Base-by-base conservation (phyloP, 2,329 filamentous ascomycete species). In the Fusarium hostae region DNA sequence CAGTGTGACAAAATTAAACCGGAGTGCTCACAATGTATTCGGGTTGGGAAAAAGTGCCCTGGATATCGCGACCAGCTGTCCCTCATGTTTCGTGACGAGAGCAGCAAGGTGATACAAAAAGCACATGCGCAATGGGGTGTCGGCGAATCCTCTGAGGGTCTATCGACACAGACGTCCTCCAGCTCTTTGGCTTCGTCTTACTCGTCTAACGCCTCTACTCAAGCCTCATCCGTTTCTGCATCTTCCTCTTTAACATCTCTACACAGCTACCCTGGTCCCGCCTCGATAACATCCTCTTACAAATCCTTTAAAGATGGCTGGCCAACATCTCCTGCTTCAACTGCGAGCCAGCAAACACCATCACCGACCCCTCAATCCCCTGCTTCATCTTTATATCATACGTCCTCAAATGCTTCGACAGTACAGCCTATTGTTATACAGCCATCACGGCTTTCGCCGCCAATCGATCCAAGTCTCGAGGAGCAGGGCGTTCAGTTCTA, bases 1-100 rank as follows among this genome's bases (percentile, higher is more conserved):
- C 63, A 89, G 87, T 91, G 89, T 79, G 89, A 91, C 78, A 89
- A 88, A 76, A 83, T 84, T 50, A 83, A 82, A 43, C 89, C 89
- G 9, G 84, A 87, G 74, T 91, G 89, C 75, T 88, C 88, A 28
- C 89, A 91, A 82, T 91, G 89, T 76, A 81, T 86, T 47, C 87
- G 88, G 43, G 85, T 88, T 48, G 84, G 85, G 75, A 88, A 89
- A 78, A 85, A 82, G 74, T 91, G 89, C 72, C 88, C 89, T 24
- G 89, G 89, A 10, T 91, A 91, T 74, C 85, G 89, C 71, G 89
- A 91, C 70, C 87, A 90, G 78, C 80, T 91, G 37, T 89, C 88
- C 35, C 82, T 91, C 63, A 87, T 91, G 85, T 91, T 91, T 77
- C 87, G 89, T 40, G 89, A 91, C 80, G 89, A 91, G 79, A 91